Percentiles rank a stretch among this genome's conserved stretches.
phyloP scores from a whole-genome alignment of 2,329 filamentous ascomycete genomes.

The Fusarium solani-melongenae region DNA sequence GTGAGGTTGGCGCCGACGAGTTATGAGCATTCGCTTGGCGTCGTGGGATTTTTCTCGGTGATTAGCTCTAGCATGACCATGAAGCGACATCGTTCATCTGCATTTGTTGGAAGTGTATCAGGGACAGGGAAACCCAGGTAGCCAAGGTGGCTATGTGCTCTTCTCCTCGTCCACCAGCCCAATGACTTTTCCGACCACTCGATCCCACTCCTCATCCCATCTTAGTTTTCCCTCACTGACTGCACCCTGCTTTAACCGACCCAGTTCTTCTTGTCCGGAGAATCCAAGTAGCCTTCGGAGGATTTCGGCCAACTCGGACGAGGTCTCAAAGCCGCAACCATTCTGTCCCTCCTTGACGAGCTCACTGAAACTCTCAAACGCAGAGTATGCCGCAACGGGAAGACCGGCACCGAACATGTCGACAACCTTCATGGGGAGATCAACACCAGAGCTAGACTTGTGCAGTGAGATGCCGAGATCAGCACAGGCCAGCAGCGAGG shows the following conservation, averaged over 20 bases:
- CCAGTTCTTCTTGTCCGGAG: slow-evolving; percentile 63
- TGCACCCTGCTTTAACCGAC: slow-evolving; percentile 74
- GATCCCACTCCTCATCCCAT: slow-evolving; percentile 96
- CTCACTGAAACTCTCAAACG: slow-evolving; percentile 90
- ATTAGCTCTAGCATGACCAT: slow-evolving; percentile 11
- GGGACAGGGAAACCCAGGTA: background rate
- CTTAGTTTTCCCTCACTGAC: slow-evolving; percentile 77
- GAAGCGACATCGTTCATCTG: background rate
- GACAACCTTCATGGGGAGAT: slow-evolving; percentile 98
- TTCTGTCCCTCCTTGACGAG: slow-evolving; percentile 90
- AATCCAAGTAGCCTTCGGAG: slow-evolving; percentile 73
- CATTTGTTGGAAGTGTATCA: background rate
- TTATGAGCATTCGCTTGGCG: slow-evolving; percentile 33
- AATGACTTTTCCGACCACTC: slow-evolving; percentile 79
- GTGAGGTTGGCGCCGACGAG: slow-evolving; percentile 11
- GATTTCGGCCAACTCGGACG: slow-evolving; percentile 71
- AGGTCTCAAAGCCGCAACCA: slow-evolving; percentile 83
- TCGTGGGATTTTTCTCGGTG: slow-evolving; percentile 27
- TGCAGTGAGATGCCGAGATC: slow-evolving; percentile 93
- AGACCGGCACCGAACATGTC: slow-evolving; percentile 98
- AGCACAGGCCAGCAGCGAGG: slow-evolving; percentile 82
- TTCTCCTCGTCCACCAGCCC: slow-evolving; percentile 52
- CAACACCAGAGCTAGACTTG: slow-evolving; percentile 92
- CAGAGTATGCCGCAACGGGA: slow-evolving; percentile 87
- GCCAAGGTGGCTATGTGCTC: slow-evolving; percentile 18